Evolutionary conservation across 1,284 basidiomycete genomes (phyloP).

Genomic region (Marasmius oreades): DNA sequence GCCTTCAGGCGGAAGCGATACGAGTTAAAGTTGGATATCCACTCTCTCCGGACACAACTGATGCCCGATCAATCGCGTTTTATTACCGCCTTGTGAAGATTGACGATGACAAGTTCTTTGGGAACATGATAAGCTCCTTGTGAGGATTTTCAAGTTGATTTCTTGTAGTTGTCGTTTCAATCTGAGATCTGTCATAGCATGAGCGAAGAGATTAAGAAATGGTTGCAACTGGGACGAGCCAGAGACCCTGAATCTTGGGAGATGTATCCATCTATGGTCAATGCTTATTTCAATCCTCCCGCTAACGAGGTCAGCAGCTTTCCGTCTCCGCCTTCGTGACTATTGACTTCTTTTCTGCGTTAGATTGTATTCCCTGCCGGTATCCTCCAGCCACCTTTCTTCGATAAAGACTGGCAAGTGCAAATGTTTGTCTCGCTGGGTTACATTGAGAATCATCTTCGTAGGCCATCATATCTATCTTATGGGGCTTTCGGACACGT

Average conservation of each 20-base stretch:
- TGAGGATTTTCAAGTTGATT: constrained; percentile 29
- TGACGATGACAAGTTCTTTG: constrained; percentile 73
- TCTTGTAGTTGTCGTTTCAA: background rate
- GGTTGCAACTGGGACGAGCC: constrained; percentile 72
- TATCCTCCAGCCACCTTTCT: constrained; percentile 92
- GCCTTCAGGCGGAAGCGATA: constrained; percentile 64
- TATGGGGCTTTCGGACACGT: constrained; percentile 92
- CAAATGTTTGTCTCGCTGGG: constrained; percentile 4
- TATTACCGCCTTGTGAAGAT: constrained; percentile 80
- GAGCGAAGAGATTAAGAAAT: constrained; percentile 60
- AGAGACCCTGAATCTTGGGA: constrained; percentile 83
- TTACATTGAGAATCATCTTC: constrained; percentile 5
- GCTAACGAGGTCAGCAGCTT: constrained; percentile 60
- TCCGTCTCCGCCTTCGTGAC: background rate
- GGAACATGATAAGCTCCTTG: constrained; percentile 73
- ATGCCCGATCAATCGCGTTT: constrained; percentile 63
- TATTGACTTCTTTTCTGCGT: constrained; percentile 12
- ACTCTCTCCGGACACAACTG: constrained; percentile 75
- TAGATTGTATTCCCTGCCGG: constrained; percentile 98
- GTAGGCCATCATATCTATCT: constrained; percentile 81
- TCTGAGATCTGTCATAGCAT: constrained; percentile 33
- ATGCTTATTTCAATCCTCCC: constrained; percentile 80
- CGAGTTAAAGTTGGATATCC: constrained; percentile 90
- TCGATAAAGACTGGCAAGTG: constrained; percentile 73
- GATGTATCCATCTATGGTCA: constrained; percentile 81